Percentiles rank a stretch among this genome's conserved stretches.
phyloP scores from a whole-genome alignment of 1,284 basidiomycete species.

The Fomitopsis schrenkii region DNA sequence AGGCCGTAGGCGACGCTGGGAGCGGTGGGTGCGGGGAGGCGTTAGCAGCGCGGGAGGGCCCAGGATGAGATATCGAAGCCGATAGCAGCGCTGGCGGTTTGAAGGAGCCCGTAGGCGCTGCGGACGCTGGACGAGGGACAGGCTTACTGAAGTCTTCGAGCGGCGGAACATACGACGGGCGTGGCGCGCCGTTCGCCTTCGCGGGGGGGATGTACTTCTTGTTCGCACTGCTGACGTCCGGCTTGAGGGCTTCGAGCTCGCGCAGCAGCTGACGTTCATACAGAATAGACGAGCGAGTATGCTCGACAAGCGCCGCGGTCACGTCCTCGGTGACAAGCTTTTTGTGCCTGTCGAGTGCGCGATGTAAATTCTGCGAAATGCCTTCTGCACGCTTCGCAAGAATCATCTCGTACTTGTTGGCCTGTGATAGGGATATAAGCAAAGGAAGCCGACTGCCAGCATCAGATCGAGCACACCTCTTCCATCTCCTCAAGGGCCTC shows the following conservation, averaged over 20 bases:
- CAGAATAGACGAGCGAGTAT: constrained; percentile 85
- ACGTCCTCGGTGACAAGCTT: constrained; percentile 86
- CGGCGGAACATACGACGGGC: constrained; percentile 56
- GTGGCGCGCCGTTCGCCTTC: constrained; percentile 45
- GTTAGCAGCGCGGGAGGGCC: constrained; percentile 13
- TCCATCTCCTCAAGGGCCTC: constrained; percentile 92
- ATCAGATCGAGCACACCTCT: constrained; percentile 53
- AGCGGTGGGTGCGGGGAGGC: constrained; percentile 9
- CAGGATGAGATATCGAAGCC: background rate
- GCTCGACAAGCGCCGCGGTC: constrained; percentile 82
- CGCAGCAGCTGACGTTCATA: constrained; percentile 86
- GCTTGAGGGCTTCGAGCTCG: constrained; percentile 81
- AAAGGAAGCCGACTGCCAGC: background rate
- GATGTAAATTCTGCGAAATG: constrained; percentile 89
- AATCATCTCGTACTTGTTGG: constrained; percentile 81
- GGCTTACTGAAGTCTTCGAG: constrained; percentile 56
- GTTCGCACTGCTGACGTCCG: constrained; percentile 67
- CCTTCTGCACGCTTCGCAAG: constrained; percentile 79
- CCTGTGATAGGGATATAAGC: constrained; percentile 41
- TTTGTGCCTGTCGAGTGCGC: constrained; percentile 79
- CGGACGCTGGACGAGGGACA: constrained; percentile 30
- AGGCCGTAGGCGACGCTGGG: constrained; percentile 11
- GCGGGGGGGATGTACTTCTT: constrained; percentile 47
- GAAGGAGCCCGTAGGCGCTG: constrained; percentile 18
- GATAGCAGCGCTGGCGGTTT: constrained; percentile 6